Conservation (phyloP, 2,329 filamentous ascomycete species). For the Fusarium pseudograminearum region DNA sequence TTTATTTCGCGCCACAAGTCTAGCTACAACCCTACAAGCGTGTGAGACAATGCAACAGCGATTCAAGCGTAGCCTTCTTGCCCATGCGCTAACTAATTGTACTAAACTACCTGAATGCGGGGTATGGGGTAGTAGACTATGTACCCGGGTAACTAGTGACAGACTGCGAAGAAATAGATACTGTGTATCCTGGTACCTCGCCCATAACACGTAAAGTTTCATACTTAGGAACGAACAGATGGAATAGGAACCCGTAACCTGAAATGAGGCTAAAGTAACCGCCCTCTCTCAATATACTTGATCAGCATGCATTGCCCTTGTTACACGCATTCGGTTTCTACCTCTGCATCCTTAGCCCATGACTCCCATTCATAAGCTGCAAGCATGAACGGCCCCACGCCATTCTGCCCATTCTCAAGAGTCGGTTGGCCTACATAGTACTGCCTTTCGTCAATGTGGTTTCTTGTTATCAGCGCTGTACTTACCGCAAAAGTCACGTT, state of each 20-base stretch:
- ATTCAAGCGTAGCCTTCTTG: not conserved
- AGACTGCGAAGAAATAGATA: not conserved
- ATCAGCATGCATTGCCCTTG: fast-evolving
- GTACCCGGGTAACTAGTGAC: not conserved
- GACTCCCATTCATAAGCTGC: slow-evolving; percentile 41
- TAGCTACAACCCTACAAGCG: not conserved
- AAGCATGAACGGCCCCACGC: slow-evolving; percentile 38
- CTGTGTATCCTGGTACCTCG: too few species aligned
- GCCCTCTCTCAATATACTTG: not conserved
- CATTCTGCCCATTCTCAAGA: slow-evolving; percentile 33
- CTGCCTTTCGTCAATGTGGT: not conserved
- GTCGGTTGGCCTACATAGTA: slow-evolving; percentile 30
- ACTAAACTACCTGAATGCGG: not conserved
- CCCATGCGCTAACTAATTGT: not conserved
- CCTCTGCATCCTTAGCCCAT: slow-evolving; percentile 16
- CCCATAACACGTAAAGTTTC: not conserved
- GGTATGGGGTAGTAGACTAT: not conserved
- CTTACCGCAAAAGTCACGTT: slow-evolving; percentile 62
- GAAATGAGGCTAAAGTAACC: not conserved
- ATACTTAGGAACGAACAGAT: not conserved
- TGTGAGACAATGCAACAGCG: not conserved
- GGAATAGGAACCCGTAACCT: too few species aligned
- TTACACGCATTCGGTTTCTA: fast-evolving
- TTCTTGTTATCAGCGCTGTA: fast-evolving
- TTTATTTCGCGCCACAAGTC: too few species aligned